Evolutionary conservation across 208 protist genomes (phyloP).

Genomic region (Porcisia hertigi): DNA sequence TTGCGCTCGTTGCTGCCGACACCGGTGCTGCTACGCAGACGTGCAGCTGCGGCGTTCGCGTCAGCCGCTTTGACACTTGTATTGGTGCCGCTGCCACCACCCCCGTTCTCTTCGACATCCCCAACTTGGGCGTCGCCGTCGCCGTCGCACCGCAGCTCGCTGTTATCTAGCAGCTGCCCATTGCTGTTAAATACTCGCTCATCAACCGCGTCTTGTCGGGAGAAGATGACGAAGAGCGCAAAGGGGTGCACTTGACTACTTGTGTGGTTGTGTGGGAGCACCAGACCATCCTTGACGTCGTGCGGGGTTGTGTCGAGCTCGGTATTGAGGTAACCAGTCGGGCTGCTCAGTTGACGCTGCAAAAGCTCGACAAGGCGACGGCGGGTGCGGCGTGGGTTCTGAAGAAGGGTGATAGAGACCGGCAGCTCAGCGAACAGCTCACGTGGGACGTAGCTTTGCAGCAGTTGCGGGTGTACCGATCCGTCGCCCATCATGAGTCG

Average conservation of each 20-base stretch:
- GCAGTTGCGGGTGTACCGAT: constrained; percentile 35
- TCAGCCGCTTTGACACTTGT: background rate
- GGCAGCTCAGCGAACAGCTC: constrained; percentile 84
- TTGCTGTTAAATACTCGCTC: constrained; percentile 28
- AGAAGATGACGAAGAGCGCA: constrained; percentile 79
- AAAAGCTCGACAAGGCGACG: constrained; percentile 79
- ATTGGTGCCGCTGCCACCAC: constrained; percentile 4
- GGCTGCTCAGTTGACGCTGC: constrained; percentile 81
- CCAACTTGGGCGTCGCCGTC: background rate
- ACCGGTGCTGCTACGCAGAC: constrained; percentile 24
- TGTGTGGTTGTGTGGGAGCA: constrained; percentile 71
- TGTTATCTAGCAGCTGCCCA: constrained; percentile 28
- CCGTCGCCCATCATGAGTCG: constrained; percentile 54
- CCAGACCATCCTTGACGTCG: constrained; percentile 68
- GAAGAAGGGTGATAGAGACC: constrained; percentile 62
- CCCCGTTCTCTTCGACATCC: background rate
- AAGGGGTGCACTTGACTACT: constrained; percentile 82
- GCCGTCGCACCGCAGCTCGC: constrained; percentile 10
- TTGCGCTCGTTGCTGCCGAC: constrained; percentile 44
- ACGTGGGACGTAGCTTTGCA: constrained; percentile 61
- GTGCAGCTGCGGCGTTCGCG: constrained; percentile 4
- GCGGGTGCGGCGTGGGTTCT: constrained; percentile 59
- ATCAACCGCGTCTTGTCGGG: constrained; percentile 69
- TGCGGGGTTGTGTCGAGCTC: constrained; percentile 66
- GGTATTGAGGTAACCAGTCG: constrained; percentile 70